Evolutionary conservation across 257 asterid genomes (phyloP), one percentile per base, ranked within the genome.

Genomic region (Leonotis leonurus): DNA sequence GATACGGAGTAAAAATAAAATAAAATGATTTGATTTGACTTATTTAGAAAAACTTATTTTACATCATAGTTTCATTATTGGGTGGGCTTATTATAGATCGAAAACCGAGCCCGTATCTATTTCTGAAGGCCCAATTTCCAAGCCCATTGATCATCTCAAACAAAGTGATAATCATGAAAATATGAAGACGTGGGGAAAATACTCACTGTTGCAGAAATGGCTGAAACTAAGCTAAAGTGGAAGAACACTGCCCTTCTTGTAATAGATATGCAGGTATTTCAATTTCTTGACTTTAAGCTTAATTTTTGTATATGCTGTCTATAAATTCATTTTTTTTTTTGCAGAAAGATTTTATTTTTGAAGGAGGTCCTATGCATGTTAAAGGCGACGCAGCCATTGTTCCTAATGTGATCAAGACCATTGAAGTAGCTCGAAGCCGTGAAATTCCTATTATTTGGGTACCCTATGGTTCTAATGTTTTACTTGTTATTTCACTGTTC

Each of bases 261-360:
- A 32, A 82, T 90, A 62, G 98, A 85, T 72, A 87, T 90, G 98
- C 96, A 90, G 96, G 96, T 83, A 7, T 11, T 22, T 71, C 3
- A 8, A 0, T 56, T 45, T 24, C 24, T 52, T 20, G 1, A 24
- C 11, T 20, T 43, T 9, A 8, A 33, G 10, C 24, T 49, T 33
- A 30, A 29, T 21, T 36, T 26, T 4, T 9, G 20, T n/a, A n/a
- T n/a, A n/a, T n/a, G n/a, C 2, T 44, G 25, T 22, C 13, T 14
- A 12, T 41, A 25, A 32, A 8, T 50, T 9, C 24, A 4, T 32
- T 2, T 32, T 32, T 32, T 1, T 17, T 62, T 29, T 44, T 62
- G 27, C 77, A 90, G 97, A 90, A 85, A 27, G 97, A 90, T 87
- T 90, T 90, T 68, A 74, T 90, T 67, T 54, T 75, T 49, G 73